Evolutionary conservation across 2,329 filamentous ascomycete species (phyloP), one percentile per base, ranked within the genome.

Genomic region (Fusarium hostae): DNA sequence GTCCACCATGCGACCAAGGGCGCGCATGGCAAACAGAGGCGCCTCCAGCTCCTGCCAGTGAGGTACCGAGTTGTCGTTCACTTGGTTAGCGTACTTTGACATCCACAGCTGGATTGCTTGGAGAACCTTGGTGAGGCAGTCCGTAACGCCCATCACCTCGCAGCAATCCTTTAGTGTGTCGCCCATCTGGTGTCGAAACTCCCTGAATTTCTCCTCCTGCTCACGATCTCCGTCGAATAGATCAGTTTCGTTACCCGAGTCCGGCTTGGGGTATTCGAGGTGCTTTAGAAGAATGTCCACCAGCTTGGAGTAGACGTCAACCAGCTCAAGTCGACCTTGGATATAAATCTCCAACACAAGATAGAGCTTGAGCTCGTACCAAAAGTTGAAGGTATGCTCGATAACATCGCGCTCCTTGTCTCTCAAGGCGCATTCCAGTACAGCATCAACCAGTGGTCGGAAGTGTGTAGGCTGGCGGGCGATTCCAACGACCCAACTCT

Each of bases 351-450:
- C 95, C 58, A 99, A 82, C 3, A 95, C 94, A 51, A 99, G 86
- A 79, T 97, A 98, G 80, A 98, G 94, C 85, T 99, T 99, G 50
- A 99, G 87, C 79, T 99, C 96, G 79, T 97, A 98, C 96, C 96
- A 99, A 84, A 99, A 98, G 74, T 90, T 90, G 82, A 99, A 99
- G 0, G 97, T 99, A 77, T 96, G 90, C 59, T 94, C 93, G 70
- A 99, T 94, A 8, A 95, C 94, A 73, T 99, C 96, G 68, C 92
- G 90, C 59, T 98, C 95, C 79, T 90, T 91, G 80, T 99, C 96
- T 73, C 92, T 89, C 15, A 92, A 89, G 67, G 94, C 95, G 78
- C 94, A 97, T 82, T 98, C 95, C n/a, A 98, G 87, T 20, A 99
- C 90, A 10, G 92, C 90, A 77, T 98, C 94, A 15, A 99, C 95